Base-by-base conservation (phyloP, 352 stramenopile species). In the Globisporangium lucens region DNA sequence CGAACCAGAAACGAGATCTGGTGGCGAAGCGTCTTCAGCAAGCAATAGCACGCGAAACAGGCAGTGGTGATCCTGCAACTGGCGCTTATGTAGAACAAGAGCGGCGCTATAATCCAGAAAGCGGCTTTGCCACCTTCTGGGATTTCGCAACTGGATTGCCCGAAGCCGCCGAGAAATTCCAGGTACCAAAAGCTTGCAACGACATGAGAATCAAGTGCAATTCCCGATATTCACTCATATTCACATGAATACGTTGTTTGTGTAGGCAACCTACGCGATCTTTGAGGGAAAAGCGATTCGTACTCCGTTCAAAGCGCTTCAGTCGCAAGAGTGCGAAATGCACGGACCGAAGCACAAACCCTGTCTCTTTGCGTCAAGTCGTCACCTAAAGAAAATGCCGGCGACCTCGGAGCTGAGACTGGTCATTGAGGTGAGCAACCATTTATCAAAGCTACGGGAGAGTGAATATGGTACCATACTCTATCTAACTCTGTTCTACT, bases 1-100 rank as follows among this genome's bases (percentile, higher is more conserved):
- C 69, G 15, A 74, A 66, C n/a, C 79, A 89, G 53, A 89, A 89
- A 51, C 75, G 76, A 65, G 75, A 87, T 17, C 35, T 89, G 22
- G 60, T 87, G 33, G 47, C 69, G 1, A 67, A 74, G 52, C 77
- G 79, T 10, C 63, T 89, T 33, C 72, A 87, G 29, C 80, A 73
- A 58, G 67, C 70, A 29, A 67, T 86, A 12, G 74, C 70, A 20
- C 73, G 63, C 36, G 66, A 76, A 35, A 38, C 61, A 24, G 17
- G 43, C 43, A 24, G 43, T n/a, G 68, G 38, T 49, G 27, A n/a
- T 12, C n/a, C 51, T 35, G 41, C n/a, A 0, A 0, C 22, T 35
- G 29, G 9, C 35, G 38, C 12, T n/a, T 67, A 71, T 38, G 2
- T 29, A 52, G 43, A 63, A 33, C 67, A 66, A n/a, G 35, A 61